Percentiles rank a stretch among this genome's conserved stretches.
Conservation (phyloP, 805 yeast genomes). For the Monosporozyma yasuniensis region DNA sequence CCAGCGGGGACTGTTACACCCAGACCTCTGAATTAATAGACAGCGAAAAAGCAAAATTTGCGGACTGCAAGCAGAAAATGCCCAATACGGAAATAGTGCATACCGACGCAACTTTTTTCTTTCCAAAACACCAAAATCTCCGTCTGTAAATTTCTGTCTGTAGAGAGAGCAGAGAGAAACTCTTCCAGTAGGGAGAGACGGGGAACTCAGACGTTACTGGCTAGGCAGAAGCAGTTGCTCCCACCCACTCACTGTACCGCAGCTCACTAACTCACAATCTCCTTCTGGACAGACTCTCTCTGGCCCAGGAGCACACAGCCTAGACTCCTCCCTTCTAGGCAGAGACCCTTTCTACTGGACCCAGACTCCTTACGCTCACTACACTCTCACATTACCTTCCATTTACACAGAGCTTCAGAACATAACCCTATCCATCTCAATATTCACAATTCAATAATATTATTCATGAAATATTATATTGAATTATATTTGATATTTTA, state of each 20-base stretch:
- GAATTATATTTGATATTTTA: neutral
- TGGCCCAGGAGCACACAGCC: too few relatives aligned
- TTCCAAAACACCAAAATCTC: neutral
- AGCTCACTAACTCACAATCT: too few relatives aligned
- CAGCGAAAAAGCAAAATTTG: too few relatives aligned
- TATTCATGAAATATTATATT: neutral
- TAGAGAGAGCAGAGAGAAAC: too few relatives aligned
- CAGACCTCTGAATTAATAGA: neutral
- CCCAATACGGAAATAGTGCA: neutral
- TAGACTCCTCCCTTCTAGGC: too few relatives aligned
- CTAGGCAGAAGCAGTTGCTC: too few relatives aligned
- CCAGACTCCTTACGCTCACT: neutral
- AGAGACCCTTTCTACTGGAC: too few relatives aligned
- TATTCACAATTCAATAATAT: neutral
- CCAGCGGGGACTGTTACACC: neutral
- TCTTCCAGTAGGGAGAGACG: too few relatives aligned
- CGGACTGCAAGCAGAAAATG: neutral
- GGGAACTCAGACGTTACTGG: too few relatives aligned
- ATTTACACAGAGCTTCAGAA: neutral
- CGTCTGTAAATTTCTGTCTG: neutral
- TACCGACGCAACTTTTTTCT: neutral
- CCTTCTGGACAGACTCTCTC: too few relatives aligned
- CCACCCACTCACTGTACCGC: too few relatives aligned
- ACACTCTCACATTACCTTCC: neutral
- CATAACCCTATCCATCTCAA: neutral